Evolutionary conservation across 768 basidiomycete species (phyloP).

Genomic region (Termitomyces sp.): DNA sequence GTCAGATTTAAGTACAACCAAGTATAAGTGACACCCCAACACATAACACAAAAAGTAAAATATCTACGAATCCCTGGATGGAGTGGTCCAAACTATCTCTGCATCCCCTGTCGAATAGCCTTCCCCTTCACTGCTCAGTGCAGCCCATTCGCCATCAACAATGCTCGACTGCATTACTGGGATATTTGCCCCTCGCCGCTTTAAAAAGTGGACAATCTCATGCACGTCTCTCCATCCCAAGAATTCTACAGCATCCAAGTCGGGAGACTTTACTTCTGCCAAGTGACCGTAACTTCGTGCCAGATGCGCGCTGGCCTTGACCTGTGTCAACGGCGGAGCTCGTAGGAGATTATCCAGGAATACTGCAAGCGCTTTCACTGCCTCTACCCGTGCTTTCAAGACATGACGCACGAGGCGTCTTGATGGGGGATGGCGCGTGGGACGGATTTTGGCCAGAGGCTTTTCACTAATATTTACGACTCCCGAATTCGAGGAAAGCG

Average conservation of each 20-base stretch:
- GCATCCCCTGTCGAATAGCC: constrained; percentile 27
- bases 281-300: constrained; percentile 44
- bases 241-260: constrained; percentile 19
- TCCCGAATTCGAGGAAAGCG: constrained; percentile 9
- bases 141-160: constrained; percentile 67
- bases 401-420: constrained; percentile 87
- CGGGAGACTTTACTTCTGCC: constrained; percentile 26
- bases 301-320: constrained; percentile 40
- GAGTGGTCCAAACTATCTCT: constrained; percentile 11
- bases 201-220: constrained; percentile 73
- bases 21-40: neutral
- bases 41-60: neutral
- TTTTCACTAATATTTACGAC: constrained; percentile 24
- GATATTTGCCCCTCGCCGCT: constrained; percentile 67
- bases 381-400: constrained; percentile 78
- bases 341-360: constrained; percentile 64
- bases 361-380: constrained; percentile 65
- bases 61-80: constrained; percentile 2
- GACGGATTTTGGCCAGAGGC: constrained; percentile 32
- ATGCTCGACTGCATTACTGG: constrained; percentile 39
- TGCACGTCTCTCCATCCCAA: constrained; percentile 58
- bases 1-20: too few relatives aligned
- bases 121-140: constrained; percentile 56
- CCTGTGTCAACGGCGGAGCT: constrained; percentile 30
- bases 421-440: constrained; percentile 56